Evolutionary conservation across 139 green algal species (phyloP).

Genomic region (Chlorella sp.): DNA sequence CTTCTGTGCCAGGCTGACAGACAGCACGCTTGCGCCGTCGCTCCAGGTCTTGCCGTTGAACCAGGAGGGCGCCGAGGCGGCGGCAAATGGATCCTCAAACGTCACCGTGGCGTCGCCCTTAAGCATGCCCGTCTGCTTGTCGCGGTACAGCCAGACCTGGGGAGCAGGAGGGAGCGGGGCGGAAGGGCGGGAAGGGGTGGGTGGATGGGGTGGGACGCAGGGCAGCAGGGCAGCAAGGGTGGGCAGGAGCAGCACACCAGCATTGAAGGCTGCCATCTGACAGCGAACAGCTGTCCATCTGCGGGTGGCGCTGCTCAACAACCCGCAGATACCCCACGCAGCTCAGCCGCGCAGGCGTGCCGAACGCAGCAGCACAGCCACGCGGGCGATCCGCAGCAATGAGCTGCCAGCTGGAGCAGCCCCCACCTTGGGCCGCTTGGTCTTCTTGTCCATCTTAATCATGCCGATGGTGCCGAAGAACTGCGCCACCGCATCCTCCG

Average conservation of each 20-base stretch:
- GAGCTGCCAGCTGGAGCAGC: not conserved
- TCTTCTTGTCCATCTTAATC: conserved; percentile 85
- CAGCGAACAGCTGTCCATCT: no score
- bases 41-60: conserved; percentile 87
- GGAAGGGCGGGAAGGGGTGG: conserved; percentile 15
- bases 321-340: no score
- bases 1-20: conserved; percentile 51
- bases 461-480: conserved; percentile 87
- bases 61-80: conserved; percentile 81
- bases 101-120: conserved; percentile 88
- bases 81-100: conserved; percentile 88
- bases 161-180: not conserved
- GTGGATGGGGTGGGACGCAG: not conserved
- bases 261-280: no score
- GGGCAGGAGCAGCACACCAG: no score
- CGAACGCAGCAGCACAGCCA: no score
- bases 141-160: conserved; percentile 68
- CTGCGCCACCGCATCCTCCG: conserved; percentile 73
- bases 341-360: no score
- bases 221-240: no score
- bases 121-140: conserved; percentile 77
- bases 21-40: conserved; percentile 4
- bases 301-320: no score
- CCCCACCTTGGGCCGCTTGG: conserved; percentile 65
- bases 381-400: no score